A percentile compares a stretch with the other conserved stretches of the same genome.
These are phyloP conservation scores for Epichloe baconii DNA, from an alignment of 2,329 filamentous ascomycete species.

Conservation along the genomic window DNA sequence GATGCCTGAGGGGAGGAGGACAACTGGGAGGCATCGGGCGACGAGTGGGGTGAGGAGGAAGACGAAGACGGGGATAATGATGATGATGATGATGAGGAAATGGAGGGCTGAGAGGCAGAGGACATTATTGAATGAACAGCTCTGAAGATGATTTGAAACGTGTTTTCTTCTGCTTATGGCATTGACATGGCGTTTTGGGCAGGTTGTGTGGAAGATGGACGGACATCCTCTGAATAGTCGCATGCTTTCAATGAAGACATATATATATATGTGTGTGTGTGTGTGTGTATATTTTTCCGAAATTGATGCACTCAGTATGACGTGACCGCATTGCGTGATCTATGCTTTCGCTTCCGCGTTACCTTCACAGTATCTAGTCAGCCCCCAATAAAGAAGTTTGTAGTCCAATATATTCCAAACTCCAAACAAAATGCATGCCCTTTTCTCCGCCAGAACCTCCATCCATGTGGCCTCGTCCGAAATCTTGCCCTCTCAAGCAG, in stretches of 20 bases:
- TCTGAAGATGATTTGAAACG: background rate
- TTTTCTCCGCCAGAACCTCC: no score
- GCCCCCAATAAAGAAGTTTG: background rate
- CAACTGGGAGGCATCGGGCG: conserved; percentile 37
- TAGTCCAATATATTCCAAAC: conserved; percentile 1
- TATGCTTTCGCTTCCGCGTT: background rate
- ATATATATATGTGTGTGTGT: no score
- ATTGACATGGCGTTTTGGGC: conserved; percentile 14
- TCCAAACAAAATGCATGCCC: conserved; percentile 1
- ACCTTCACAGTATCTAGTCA: background rate
- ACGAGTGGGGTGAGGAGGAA: conserved; percentile 33
- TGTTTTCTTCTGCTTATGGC: background rate
- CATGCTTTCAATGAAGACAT: background rate
- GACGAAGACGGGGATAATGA: conserved; percentile 37
- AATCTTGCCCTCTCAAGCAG: conserved; percentile 12
- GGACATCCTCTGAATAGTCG: background rate
- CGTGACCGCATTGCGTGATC: no score
- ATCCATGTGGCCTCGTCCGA: background rate
- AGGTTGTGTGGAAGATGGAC: background rate
- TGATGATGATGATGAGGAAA: conserved; percentile 44
- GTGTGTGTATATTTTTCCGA: no score
- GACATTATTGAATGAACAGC: no score
- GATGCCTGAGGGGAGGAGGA: conserved; percentile 39
- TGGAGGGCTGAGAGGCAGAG: conserved; percentile 27
- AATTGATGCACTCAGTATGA: background rate